A percentile compares a stretch with the other conserved stretches of the same genome.
Conservation (phyloP, 2,329 filamentous ascomycete genomes). For the Colletotrichum godetiae region DNA sequence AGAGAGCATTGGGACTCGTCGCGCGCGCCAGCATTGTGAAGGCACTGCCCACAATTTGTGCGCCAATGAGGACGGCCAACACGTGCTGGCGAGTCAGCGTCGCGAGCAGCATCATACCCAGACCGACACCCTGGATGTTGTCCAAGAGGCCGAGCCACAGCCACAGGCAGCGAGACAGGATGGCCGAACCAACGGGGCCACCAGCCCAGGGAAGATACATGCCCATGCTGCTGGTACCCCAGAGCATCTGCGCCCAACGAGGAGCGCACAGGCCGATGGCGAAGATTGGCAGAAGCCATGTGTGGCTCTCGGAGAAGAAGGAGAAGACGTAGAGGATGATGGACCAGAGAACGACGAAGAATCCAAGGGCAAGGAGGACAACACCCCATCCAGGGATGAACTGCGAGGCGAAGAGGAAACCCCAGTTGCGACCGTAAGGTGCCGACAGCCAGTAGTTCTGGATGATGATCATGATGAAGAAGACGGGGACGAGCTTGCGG, state of each 20-base stretch:
- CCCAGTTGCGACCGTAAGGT: slow-evolving; percentile 75
- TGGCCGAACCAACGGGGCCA: slow-evolving; percentile 61
- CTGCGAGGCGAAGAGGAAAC: slow-evolving; percentile 69
- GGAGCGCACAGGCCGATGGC: slow-evolving; percentile 74
- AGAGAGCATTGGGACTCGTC: slow-evolving; percentile 69
- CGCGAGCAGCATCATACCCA: slow-evolving; percentile 76
- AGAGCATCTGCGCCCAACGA: slow-evolving; percentile 76
- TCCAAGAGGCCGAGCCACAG: slow-evolving; percentile 74
- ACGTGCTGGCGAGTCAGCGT: slow-evolving; percentile 75
- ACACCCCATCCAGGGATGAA: slow-evolving; percentile 68
- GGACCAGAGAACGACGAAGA: slow-evolving; percentile 68
- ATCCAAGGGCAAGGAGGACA: slow-evolving; percentile 64
- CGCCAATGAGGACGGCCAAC: slow-evolving; percentile 68
- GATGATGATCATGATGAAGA: slow-evolving; percentile 71
- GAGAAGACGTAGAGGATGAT: slow-evolving; percentile 62
- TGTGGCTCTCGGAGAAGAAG: slow-evolving; percentile 68
- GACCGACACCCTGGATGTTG: slow-evolving; percentile 72
- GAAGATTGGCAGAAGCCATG: slow-evolving; percentile 75
- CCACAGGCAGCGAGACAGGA: slow-evolving; percentile 68
- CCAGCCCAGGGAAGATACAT: slow-evolving; percentile 73
- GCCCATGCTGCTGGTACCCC: slow-evolving; percentile 70
- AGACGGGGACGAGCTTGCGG: slow-evolving; percentile 75
- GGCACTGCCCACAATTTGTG: slow-evolving; percentile 71
- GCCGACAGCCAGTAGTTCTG: slow-evolving; percentile 77
- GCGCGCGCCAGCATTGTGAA: slow-evolving; percentile 72